phyloP scores from a whole-genome alignment of 345 rosid species.

The Punica granatum region DNA sequence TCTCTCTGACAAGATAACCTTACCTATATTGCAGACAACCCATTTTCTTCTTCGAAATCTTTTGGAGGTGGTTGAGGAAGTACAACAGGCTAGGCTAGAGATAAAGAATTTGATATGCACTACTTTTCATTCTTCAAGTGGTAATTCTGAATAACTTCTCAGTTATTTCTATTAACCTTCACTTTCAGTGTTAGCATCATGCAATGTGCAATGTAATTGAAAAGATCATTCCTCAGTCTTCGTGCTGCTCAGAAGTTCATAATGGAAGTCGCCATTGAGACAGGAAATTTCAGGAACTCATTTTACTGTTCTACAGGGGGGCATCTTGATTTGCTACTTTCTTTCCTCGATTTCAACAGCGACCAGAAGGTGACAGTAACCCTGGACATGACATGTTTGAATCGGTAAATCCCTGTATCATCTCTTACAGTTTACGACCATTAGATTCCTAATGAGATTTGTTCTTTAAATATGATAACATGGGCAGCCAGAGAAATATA shows the following conservation, averaged over 20 bases:
- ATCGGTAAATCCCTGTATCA: conserved; percentile 32
- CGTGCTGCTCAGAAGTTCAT: neutral
- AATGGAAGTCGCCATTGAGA: neutral
- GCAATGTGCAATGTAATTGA: neutral
- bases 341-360: conserved; percentile 36
- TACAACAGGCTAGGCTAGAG: conserved; percentile 8
- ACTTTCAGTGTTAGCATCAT: neutral
- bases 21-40: conserved; percentile 6
- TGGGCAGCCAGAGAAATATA: too few relatives aligned
- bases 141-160: conserved; percentile 1
- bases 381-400: conserved; percentile 62
- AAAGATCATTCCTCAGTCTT: neutral
- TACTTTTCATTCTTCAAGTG: conserved; percentile 1
- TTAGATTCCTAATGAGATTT: too few relatives aligned
- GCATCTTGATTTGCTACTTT: conserved; percentile 64
- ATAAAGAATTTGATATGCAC: conserved; percentile 5
- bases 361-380: conserved; percentile 2
- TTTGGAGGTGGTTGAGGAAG: conserved; percentile 9
- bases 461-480: too few relatives aligned
- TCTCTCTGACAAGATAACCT: neutral
- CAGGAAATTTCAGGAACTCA: neutral
- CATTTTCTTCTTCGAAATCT: conserved; percentile 6
- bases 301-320: conserved; percentile 39
- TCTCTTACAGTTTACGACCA: too few relatives aligned
- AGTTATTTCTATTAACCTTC: neutral